Evolutionary conservation across 345 rosid species (phyloP).

Genomic region (Citrus trifoliata): DNA sequence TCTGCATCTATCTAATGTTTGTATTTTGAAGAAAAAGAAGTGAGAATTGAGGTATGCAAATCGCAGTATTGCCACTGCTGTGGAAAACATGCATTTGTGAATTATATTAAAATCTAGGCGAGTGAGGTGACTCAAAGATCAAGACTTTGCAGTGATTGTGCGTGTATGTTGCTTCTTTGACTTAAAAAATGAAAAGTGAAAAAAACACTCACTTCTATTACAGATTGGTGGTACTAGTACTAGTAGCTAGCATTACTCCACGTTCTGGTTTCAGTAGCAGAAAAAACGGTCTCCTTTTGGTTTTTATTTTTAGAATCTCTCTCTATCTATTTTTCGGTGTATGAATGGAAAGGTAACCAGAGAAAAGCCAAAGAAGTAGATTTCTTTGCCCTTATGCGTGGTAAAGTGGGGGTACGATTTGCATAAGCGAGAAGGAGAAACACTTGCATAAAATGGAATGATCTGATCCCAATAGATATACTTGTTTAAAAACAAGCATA

Average conservation of each 20-base stretch:
- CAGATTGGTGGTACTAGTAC: background rate
- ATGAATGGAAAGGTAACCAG: background rate
- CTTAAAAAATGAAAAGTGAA: too few relatives aligned
- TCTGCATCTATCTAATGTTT: background rate
- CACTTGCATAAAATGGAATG: background rate
- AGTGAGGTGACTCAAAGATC: slow-evolving; percentile 4
- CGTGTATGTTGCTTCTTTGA: background rate
- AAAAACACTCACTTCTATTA: too few relatives aligned
- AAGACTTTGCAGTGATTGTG: background rate
- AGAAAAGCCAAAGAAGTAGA: background rate
- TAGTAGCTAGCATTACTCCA: background rate
- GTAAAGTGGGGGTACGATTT: background rate
- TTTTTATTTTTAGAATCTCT: too few relatives aligned
- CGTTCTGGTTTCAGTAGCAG: background rate
- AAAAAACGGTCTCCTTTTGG: too few relatives aligned
- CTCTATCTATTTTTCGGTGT: background rate
- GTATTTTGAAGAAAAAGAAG: background rate
- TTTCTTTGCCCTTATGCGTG: background rate
- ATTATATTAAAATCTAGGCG: background rate
- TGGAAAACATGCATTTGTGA: background rate
- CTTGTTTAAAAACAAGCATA: too few relatives aligned
- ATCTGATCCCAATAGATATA: background rate
- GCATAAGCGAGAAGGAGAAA: background rate
- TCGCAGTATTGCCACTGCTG: background rate
- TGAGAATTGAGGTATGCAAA: background rate